A percentile compares a stretch with the other conserved stretches of the same genome.
These are phyloP conservation scores for Erysimum cheiri DNA, from an alignment of 441 rosid genomes.

Conservation along the genomic window DNA sequence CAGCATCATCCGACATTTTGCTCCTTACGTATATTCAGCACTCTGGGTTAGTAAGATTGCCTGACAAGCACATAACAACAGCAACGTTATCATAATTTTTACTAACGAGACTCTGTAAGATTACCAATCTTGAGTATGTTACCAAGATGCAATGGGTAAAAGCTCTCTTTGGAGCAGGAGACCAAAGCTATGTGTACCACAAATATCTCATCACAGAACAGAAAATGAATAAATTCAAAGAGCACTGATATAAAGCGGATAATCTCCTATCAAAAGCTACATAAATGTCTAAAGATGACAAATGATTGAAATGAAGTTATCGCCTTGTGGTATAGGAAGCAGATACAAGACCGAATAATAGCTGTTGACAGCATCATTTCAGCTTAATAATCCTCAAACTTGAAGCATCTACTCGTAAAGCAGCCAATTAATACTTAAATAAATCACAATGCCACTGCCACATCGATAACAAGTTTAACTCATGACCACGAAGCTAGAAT, in stretches of 20 bases:
- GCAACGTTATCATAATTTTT: background rate
- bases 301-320: constrained; percentile 6
- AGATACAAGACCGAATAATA: background rate
- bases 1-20: constrained; percentile 79
- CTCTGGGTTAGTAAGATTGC: constrained; percentile 33
- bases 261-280: constrained; percentile 6
- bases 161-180: background rate
- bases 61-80: constrained; percentile 37
- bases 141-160: constrained; percentile 4
- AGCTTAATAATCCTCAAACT: constrained; percentile 5
- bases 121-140: constrained; percentile 6
- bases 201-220: constrained; percentile 11
- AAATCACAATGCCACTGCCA: constrained; percentile 1
- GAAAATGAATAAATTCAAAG: background rate
- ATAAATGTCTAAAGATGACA: background rate
- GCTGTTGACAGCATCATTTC: background rate
- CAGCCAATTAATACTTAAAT: constrained; percentile 3
- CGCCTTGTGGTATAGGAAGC: constrained; percentile 15
- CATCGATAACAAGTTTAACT: constrained; percentile 12
- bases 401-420: background rate
- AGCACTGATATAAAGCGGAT: constrained; percentile 8
- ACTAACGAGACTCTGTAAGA: background rate
- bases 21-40: constrained; percentile 45
- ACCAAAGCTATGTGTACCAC: background rate
- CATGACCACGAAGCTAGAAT: constrained; percentile 12